These are phyloP conservation scores for Yamadazyma triangularis DNA, from an alignment of 1,139 yeast species.

Conservation along the genomic window DNA sequence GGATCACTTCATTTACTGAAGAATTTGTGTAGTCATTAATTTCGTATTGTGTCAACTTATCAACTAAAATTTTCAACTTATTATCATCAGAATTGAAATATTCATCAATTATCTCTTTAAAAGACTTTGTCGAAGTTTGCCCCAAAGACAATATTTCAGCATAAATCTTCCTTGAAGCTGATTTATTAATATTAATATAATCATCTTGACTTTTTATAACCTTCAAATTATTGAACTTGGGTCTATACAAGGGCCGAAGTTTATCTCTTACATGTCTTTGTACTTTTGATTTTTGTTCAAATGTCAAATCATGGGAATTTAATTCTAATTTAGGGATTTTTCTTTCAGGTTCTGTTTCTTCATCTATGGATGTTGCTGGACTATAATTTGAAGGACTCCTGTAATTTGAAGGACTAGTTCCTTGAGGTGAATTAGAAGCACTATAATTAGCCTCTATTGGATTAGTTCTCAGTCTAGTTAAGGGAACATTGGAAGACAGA, in stretches of 20 bases:
- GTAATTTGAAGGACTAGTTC: background rate
- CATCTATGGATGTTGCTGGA: background rate
- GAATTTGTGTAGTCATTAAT: constrained; percentile 6
- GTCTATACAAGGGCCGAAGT: constrained; percentile 45
- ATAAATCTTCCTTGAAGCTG: constrained; percentile 45
- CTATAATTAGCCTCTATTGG: constrained; percentile 5
- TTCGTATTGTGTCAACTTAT: constrained; percentile 18
- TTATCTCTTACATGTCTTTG: constrained; percentile 51
- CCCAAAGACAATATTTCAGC: constrained; percentile 6
- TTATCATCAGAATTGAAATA: constrained; percentile 15
- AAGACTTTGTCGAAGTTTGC: constrained; percentile 2
- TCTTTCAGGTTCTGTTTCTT: background rate
- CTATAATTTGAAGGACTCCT: background rate
- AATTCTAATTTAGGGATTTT: constrained; percentile 3
- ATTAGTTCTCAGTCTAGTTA: constrained; percentile 1
- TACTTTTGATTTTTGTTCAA: constrained; percentile 44
- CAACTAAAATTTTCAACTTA: constrained; percentile 20
- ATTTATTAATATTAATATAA: constrained; percentile 33
- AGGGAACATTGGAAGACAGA: background rate
- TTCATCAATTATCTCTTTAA: constrained; percentile 10
- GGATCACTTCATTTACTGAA: background rate
- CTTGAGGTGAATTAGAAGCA: constrained; percentile 4
- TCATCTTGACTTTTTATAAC: constrained; percentile 23
- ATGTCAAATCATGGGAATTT: constrained; percentile 20
- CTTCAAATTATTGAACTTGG: constrained; percentile 12